Base-by-base conservation (phyloP, 805 yeast genomes). In the Torulaspora maleeae region DNA sequence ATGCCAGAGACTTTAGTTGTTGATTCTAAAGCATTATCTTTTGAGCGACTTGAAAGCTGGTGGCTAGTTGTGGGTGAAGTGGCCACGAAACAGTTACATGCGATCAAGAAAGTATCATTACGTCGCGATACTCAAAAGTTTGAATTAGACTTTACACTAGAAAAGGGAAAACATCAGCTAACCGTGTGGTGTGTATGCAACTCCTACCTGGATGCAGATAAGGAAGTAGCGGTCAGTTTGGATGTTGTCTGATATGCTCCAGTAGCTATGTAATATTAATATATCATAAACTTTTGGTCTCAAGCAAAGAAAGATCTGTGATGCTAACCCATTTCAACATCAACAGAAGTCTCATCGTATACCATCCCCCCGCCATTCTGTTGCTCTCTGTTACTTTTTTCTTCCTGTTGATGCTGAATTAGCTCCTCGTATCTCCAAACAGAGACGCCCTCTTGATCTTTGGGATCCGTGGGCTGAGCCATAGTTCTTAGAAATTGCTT, bases 371-470 rank as follows among this genome's bases (percentile, higher is more conserved):
- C 52, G 3, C 49, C 53, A 10, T 52, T 29, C 13, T 25, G 30
- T 19, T 25, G 49, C n/a, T 47, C 15, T 17, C 47, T 44, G 15
- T 53, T 53, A 9, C 33, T 25, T 36, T 56, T 63, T 60, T 79
- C 82, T 41, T 74, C 76, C 36, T 68, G 62, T 61, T 87, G 96
- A 58, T 71, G 76, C 17, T 63, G 67, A 43, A 75, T 66, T 41
- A 87, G 66, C 57, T 86, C 90, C 38, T 80, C 83, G 22, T 80
- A 51, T 47, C 83, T 83, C 99, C 98, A 91, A 12, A 93, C 95
- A 7, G 95, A 84, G 3, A 90, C 83, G 43, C 97, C 97, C 57
- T 89, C 95, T 63, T 86, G 95, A 61, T 91, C 97, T 50, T 83
- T 81, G 1, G 86, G 84, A 61, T 89, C 80, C 0, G 86, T 73